A percentile compares a stretch with the other conserved stretches of the same genome.
These are phyloP conservation scores for Suillus lakei DNA, from an alignment of 768 basidiomycete species.

Conservation along the genomic window DNA sequence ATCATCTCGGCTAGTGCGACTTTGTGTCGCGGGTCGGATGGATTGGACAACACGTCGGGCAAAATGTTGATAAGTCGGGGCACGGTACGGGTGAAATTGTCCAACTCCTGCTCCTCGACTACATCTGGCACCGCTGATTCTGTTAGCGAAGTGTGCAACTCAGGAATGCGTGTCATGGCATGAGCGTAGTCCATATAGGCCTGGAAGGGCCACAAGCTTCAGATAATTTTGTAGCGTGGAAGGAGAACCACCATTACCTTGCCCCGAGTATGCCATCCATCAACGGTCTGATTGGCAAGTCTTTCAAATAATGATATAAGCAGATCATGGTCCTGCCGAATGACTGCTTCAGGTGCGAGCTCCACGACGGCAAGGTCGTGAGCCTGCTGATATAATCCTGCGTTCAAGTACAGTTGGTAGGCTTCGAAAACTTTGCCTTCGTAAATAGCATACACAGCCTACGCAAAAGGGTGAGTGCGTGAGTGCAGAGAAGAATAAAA, in stretches of 20 bases:
- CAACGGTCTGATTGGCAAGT: slow-evolving; percentile 61
- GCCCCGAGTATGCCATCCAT: slow-evolving; percentile 83
- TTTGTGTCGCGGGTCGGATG: slow-evolving; percentile 63
- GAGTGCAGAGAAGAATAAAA: background rate
- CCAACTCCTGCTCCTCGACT: slow-evolving; percentile 55
- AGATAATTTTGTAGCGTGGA: slow-evolving; percentile 13
- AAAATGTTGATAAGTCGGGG: slow-evolving; percentile 70
- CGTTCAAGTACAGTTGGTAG: slow-evolving; percentile 76
- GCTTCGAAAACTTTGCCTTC: slow-evolving; percentile 69
- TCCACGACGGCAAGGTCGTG: slow-evolving; percentile 87
- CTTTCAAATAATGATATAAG: slow-evolving; percentile 70
- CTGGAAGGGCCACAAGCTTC: slow-evolving; percentile 38
- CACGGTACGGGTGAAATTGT: slow-evolving; percentile 60
- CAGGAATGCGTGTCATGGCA: slow-evolving; percentile 62
- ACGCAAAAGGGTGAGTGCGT: background rate
- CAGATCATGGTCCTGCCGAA: slow-evolving; percentile 59
- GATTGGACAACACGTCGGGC: slow-evolving; percentile 67
- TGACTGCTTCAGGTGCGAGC: slow-evolving; percentile 86
- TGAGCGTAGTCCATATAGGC: slow-evolving; percentile 74
- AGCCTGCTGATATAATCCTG: slow-evolving; percentile 71
- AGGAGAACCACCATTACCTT: slow-evolving; percentile 54
- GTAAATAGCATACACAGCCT: slow-evolving; percentile 73
- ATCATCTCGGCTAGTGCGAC: slow-evolving; percentile 80
- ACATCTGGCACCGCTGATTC: slow-evolving; percentile 51
- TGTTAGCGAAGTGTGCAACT: slow-evolving; percentile 50